Conservation (phyloP, 768 basidiomycete species). For the Hygrophorus russula region DNA sequence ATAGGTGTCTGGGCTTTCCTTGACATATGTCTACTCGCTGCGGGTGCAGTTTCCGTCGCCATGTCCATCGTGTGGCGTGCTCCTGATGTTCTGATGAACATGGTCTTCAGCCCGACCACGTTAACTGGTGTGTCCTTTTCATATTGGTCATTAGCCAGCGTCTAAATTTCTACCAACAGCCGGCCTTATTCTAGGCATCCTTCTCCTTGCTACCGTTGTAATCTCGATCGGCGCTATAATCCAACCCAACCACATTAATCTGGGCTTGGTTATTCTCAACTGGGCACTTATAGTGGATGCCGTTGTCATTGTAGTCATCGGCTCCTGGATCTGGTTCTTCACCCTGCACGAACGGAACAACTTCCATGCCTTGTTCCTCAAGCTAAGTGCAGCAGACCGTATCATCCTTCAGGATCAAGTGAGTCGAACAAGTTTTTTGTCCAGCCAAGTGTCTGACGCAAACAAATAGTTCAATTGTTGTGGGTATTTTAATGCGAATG, state of each 20-base stretch:
- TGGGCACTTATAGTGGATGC: slow-evolving; percentile 60
- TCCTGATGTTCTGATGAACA: slow-evolving; percentile 60
- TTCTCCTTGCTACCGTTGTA: slow-evolving; percentile 54
- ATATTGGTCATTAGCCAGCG: neutral
- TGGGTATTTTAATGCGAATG: slow-evolving; percentile 68
- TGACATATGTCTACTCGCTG: slow-evolving; percentile 58
- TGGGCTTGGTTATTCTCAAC: slow-evolving; percentile 67
- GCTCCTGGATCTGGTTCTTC: slow-evolving; percentile 72
- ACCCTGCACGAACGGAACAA: slow-evolving; percentile 63
- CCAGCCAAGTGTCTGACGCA: neutral
- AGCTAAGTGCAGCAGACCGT: slow-evolving; percentile 32
- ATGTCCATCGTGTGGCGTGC: slow-evolving; percentile 64
- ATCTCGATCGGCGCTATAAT: slow-evolving; percentile 64
- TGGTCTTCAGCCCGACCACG: slow-evolving; percentile 48
- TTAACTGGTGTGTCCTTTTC: slow-evolving; percentile 40
- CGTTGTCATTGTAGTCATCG: slow-evolving; percentile 48
- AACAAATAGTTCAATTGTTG: slow-evolving; percentile 61
- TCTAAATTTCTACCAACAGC: slow-evolving; percentile 28
- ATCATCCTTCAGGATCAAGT: slow-evolving; percentile 67
- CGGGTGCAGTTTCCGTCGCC: slow-evolving; percentile 52
- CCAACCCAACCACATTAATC: slow-evolving; percentile 56
- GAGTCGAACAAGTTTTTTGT: slow-evolving; percentile 11
- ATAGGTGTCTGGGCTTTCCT: slow-evolving; percentile 65
- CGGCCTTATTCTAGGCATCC: slow-evolving; percentile 58
- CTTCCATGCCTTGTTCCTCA: slow-evolving; percentile 49